phyloP scores from a whole-genome alignment of 768 basidiomycete species.

The Boletus tomentosulus region DNA sequence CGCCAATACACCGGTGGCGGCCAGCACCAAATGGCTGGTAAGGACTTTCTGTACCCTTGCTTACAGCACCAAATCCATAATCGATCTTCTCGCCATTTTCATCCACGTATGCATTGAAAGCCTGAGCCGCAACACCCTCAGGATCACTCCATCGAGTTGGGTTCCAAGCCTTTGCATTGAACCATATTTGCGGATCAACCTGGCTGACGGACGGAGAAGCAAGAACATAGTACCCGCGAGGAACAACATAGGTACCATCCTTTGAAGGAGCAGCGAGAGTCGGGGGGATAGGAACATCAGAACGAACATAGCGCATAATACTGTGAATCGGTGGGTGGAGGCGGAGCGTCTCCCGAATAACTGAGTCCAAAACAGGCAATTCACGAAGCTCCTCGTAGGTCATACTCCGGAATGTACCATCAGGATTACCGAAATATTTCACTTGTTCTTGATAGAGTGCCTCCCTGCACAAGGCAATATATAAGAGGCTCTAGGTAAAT shows the following conservation, averaged over 20 bases:
- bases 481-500: not conserved
- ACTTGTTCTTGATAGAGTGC: conserved; percentile 89
- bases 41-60: conserved; percentile 93
- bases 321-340: conserved; percentile 95
- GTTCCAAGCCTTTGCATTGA: conserved; percentile 64
- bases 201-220: conserved; percentile 87
- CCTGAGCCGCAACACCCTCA: conserved; percentile 76
- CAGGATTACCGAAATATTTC: conserved; percentile 69
- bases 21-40: conserved; percentile 99
- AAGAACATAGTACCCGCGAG: conserved; percentile 85
- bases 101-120: conserved; percentile 70
- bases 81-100: conserved; percentile 87
- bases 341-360: conserved; percentile 91
- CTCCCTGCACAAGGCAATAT: conserved; percentile 45
- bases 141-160: conserved; percentile 84
- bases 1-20: conserved; percentile 91
- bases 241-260: conserved; percentile 75
- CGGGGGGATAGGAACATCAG: conserved; percentile 77
- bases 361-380: conserved; percentile 79
- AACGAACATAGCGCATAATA: conserved; percentile 88
- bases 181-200: conserved; percentile 83
- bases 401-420: conserved; percentile 75
- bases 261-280: conserved; percentile 76
- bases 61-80: conserved; percentile 92
- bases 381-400: conserved; percentile 83